Conservation (phyloP, 352 stramenopile species). For the Peronospora farinosa region DNA sequence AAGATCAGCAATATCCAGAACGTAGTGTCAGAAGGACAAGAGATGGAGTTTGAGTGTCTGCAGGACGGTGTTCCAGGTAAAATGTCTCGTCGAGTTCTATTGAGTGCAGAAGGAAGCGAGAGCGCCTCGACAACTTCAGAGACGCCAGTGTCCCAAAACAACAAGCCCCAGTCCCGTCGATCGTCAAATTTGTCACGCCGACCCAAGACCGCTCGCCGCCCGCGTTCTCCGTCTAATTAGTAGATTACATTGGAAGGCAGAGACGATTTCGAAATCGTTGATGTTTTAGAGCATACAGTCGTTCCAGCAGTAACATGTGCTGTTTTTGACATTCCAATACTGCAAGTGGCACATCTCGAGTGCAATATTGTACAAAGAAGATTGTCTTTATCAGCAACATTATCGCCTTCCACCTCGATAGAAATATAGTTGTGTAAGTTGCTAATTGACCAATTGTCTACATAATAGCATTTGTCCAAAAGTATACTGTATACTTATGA, state of each 20-base stretch:
- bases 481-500: not conserved
- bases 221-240: constrained; percentile 31
- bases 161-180: constrained; percentile 29
- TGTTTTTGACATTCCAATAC: too few relatives aligned
- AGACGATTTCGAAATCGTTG: constrained; percentile 1
- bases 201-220: constrained; percentile 23
- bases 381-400: too few relatives aligned
- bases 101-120: constrained; percentile 23
- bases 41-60: constrained; percentile 77
- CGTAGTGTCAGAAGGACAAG: constrained; percentile 55
- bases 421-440: too few relatives aligned
- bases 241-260: constrained; percentile 11
- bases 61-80: constrained; percentile 72
- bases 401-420: too few relatives aligned
- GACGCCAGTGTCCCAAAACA: constrained; percentile 1
- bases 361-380: too few relatives aligned
- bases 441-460: too few relatives aligned
- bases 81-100: constrained; percentile 68
- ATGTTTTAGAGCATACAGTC: constrained; percentile 17
- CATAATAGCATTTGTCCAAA: too few relatives aligned
- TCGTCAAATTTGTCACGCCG: constrained; percentile 29
- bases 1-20: constrained; percentile 65
- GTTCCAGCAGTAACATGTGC: too few relatives aligned
- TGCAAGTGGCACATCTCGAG: too few relatives aligned
- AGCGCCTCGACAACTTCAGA: constrained; percentile 9